These are phyloP conservation scores for Linderina pennispora DNA, from an alignment of 192 early-diverging fungal species.

Conservation along the genomic window DNA sequence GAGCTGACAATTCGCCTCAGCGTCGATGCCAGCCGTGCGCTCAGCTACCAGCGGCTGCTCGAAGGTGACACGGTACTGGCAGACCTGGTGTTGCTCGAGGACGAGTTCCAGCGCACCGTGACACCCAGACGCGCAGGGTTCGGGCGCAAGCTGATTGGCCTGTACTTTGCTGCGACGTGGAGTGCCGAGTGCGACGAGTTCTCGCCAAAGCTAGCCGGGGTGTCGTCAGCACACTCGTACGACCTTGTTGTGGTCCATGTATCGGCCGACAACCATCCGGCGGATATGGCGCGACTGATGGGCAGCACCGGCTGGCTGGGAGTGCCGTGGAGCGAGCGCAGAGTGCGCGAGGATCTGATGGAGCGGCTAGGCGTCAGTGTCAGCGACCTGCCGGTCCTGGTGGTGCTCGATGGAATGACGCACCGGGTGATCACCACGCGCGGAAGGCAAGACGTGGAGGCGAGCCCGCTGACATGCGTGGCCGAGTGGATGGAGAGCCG, in stretches of 20 bases:
- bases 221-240: conserved; percentile 22
- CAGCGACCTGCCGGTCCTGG: conserved; percentile 26
- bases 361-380: conserved; percentile 27
- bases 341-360: conserved; percentile 26
- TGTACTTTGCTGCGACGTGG: conserved; percentile 46
- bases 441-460: conserved; percentile 19
- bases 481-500: conserved; percentile 36
- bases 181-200: conserved; percentile 47
- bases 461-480: conserved; percentile 38
- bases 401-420: conserved; percentile 30
- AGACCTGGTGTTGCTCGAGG: conserved; percentile 29
- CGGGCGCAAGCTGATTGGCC: conserved; percentile 16
- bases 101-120: conserved; percentile 34
- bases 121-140: conserved; percentile 19
- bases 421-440: conserved; percentile 27
- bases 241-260: conserved; percentile 35
- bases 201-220: conserved; percentile 19
- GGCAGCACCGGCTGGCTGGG: conserved; percentile 35
- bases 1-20: conserved; percentile 43
- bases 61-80: conserved; percentile 31
- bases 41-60: conserved; percentile 35
- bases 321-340: conserved; percentile 37
- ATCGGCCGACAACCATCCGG: conserved; percentile 37
- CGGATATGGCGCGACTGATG: conserved; percentile 40
- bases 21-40: conserved; percentile 40